Conservation (phyloP, 768 basidiomycete genomes). For the Pholiota molesta region DNA sequence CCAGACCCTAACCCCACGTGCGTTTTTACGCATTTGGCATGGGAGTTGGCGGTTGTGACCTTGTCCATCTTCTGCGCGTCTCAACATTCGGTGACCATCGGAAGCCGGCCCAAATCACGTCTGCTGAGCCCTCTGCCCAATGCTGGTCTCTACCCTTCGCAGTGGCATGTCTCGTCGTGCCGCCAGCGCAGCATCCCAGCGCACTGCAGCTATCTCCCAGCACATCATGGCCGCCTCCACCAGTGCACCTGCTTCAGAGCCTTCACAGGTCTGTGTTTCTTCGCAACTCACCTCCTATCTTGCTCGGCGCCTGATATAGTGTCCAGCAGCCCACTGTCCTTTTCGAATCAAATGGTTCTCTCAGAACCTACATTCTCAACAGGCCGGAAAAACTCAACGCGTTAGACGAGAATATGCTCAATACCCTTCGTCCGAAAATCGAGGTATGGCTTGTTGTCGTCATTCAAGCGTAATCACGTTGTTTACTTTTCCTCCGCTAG, state of each 20-base stretch:
- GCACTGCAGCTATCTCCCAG: conserved; percentile 47
- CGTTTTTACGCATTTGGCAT: background rate
- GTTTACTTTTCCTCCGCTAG: conserved; percentile 38
- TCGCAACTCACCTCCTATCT: conserved; percentile 13
- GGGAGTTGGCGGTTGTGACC: background rate
- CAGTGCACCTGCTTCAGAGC: conserved; percentile 18
- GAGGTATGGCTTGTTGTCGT: conserved; percentile 49
- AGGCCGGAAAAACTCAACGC: conserved; percentile 82
- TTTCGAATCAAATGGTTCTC: conserved; percentile 66
- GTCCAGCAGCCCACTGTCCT: conserved; percentile 51
- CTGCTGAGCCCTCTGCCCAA: conserved; percentile 14
- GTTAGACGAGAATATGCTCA: conserved; percentile 78
- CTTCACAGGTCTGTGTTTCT: conserved; percentile 38
- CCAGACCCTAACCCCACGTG: conserved; percentile 34
- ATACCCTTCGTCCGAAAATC: conserved; percentile 68
- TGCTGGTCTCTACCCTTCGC: conserved; percentile 35
- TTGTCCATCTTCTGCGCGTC: conserved; percentile 8
- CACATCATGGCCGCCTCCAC: conserved; percentile 51
- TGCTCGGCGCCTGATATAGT: conserved; percentile 8
- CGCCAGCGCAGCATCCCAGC: conserved; percentile 36
- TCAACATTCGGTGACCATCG: conserved; percentile 21
- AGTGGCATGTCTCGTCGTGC: conserved; percentile 46
- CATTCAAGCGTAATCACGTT: conserved; percentile 9
- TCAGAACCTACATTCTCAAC: conserved; percentile 79
- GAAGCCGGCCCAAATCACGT: conserved; percentile 21